Conservation (phyloP, 345 rosid species). For the Arabidopsis thaliana region DNA sequence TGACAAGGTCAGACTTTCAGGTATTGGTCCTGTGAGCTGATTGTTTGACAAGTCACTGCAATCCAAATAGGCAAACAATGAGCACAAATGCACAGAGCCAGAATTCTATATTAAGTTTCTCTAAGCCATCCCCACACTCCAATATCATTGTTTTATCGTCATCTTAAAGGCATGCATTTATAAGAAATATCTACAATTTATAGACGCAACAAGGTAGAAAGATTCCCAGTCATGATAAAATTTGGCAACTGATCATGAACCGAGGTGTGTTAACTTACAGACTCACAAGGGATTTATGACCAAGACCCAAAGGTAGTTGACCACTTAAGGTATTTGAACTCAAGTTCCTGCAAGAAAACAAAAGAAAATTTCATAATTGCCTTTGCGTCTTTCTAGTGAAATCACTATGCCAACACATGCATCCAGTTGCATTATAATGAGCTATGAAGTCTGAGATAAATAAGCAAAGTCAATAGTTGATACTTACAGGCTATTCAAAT, state of each 20-base stretch:
- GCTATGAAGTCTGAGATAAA: constrained; percentile 11
- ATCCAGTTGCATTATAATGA: constrained; percentile 5
- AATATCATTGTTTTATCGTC: constrained; percentile 10
- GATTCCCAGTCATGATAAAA: constrained; percentile 12
- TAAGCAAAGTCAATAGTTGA: constrained; percentile 33
- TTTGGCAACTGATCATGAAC: constrained; percentile 17
- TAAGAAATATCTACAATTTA: constrained; percentile 4
- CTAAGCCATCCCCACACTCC: constrained; percentile 15
- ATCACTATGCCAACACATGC: constrained; percentile 3
- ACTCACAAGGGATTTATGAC: constrained; percentile 68
- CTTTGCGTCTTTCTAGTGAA: neutral
- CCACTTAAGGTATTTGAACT: constrained; percentile 81
- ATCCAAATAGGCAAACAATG: constrained; percentile 31
- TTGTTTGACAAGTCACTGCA: constrained; percentile 88
- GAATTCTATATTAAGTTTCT: neutral
- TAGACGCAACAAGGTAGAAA: constrained; percentile 15
- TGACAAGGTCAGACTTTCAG: constrained; percentile 74
- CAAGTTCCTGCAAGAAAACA: constrained; percentile 64
- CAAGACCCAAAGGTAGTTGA: constrained; percentile 73
- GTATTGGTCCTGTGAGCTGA: constrained; percentile 81
- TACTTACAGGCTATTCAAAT: constrained; percentile 93
- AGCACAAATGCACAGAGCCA: constrained; percentile 20
- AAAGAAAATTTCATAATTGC: constrained; percentile 11
- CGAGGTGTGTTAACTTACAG: constrained; percentile 63
- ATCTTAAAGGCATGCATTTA: neutral